These are phyloP conservation scores for Clitocybe nebularis DNA, from an alignment of 1,284 basidiomycete genomes.

Conservation along the genomic window DNA sequence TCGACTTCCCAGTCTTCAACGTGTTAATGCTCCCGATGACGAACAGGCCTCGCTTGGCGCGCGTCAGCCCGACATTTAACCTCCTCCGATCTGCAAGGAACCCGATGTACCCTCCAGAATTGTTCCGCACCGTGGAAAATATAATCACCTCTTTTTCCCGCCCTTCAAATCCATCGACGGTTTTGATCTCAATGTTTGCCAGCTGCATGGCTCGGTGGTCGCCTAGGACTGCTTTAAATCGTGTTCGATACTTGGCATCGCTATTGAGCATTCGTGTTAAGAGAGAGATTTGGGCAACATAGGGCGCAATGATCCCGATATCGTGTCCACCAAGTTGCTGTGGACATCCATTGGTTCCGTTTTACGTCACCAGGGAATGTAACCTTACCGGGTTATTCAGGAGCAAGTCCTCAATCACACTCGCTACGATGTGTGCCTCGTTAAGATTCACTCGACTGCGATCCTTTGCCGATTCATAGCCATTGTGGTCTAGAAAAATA, in stretches of 20 bases:
- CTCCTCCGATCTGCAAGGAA: conserved; percentile 87
- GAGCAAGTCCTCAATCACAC: conserved; percentile 76
- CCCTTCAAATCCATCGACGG: conserved; percentile 92
- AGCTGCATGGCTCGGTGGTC: conserved; percentile 61
- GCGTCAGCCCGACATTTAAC: conserved; percentile 85
- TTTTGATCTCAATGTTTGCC: conserved; percentile 73
- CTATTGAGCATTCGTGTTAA: conserved; percentile 60
- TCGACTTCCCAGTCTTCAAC: conserved; percentile 45
- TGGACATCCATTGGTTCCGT: conserved; percentile 8
- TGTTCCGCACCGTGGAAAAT: conserved; percentile 87
- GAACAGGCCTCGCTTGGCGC: conserved; percentile 81
- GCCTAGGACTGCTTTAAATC: conserved; percentile 60
- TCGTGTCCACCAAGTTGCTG: conserved; percentile 65
- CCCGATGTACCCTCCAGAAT: conserved; percentile 70
- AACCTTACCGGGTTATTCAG: conserved; percentile 63
- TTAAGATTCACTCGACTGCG: conserved; percentile 70
- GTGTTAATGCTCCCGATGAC: conserved; percentile 78
- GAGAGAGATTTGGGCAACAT: conserved; percentile 75
- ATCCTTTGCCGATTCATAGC: conserved; percentile 60
- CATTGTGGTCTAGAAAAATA: conserved; percentile 76
- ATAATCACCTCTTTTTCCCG: conserved; percentile 90
- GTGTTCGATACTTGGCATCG: conserved; percentile 44
- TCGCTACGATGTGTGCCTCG: conserved; percentile 76
- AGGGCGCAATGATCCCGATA: conserved; percentile 88
- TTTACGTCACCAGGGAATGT: background rate